Conservation (phyloP, 805 yeast species). For the Wickerhamomyces chaumierensis region DNA sequence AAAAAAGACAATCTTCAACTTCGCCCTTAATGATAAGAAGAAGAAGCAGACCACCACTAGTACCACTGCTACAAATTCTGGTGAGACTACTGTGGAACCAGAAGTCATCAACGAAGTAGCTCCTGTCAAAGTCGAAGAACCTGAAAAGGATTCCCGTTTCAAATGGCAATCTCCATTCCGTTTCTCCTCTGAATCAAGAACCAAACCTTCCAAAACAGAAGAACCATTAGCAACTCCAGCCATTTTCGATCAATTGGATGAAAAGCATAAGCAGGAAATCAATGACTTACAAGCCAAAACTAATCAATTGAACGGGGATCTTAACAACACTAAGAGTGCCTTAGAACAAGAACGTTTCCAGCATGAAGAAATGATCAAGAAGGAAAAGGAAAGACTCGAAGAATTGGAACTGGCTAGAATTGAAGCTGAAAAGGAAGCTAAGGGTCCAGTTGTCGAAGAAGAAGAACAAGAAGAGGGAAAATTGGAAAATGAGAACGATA, state of each 20-base stretch:
- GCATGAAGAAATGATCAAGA: constrained; percentile 2
- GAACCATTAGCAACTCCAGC: constrained; percentile 2
- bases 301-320: constrained; percentile 4
- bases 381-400: constrained; percentile 5
- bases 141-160: neutral
- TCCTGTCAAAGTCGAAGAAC: too few species aligned
- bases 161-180: constrained; percentile 9
- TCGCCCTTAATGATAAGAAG: constrained; percentile 7
- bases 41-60: neutral
- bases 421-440: constrained; percentile 9
- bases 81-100: too few species aligned
- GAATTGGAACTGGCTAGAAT: constrained; percentile 7
- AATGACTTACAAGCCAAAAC: constrained; percentile 9
- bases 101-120: too few species aligned
- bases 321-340: constrained; percentile 2
- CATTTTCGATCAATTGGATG: constrained; percentile 9
- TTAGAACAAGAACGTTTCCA: too few species aligned
- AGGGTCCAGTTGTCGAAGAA: constrained; percentile 4
- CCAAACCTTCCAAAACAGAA: constrained; percentile 1
- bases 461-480: constrained; percentile 1
- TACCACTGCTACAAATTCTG: too few species aligned
- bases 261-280: constrained; percentile 9
- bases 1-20: constrained; percentile 11
- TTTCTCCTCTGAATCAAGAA: constrained; percentile 1
- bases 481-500: neutral